Percentiles rank a stretch among this genome's conserved stretches.
These are phyloP conservation scores for Aulographum hederae DNA, from an alignment of 2,329 filamentous ascomycete species.

Conservation along the genomic window DNA sequence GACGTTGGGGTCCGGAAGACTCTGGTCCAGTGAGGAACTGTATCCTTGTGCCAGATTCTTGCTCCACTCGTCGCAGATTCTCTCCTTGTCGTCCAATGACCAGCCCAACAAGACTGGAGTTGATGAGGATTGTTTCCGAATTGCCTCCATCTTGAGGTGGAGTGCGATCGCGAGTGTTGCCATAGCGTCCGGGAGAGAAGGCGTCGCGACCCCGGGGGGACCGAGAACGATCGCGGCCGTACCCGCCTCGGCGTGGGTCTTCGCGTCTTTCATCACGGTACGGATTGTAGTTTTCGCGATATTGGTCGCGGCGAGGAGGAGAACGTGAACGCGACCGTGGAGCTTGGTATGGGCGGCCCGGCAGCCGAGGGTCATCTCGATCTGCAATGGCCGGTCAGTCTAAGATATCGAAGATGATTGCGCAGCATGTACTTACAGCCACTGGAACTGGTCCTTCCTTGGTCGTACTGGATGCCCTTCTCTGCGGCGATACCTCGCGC, in stretches of 20 bases:
- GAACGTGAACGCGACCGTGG: slow-evolving; percentile 51
- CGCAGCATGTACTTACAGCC: too few species aligned
- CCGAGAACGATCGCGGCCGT: slow-evolving; percentile 53
- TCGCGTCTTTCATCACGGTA: slow-evolving; percentile 74
- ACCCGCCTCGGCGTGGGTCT: slow-evolving; percentile 36
- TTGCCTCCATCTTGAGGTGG: slow-evolving; percentile 35
- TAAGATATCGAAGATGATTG: too few species aligned
- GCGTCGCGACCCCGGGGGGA: slow-evolving; percentile 42
- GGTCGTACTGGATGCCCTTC: slow-evolving; percentile 43
- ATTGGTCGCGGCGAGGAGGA: slow-evolving; percentile 45
- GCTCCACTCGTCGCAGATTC: slow-evolving; percentile 70
- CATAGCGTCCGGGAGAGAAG: slow-evolving; percentile 34
- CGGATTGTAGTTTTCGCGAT: slow-evolving; percentile 60
- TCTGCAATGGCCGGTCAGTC: too few species aligned
- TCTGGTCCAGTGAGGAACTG: slow-evolving; percentile 72
- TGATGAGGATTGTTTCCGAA: slow-evolving; percentile 68
- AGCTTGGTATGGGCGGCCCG: slow-evolving; percentile 28
- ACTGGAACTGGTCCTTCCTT: slow-evolving; percentile 20
- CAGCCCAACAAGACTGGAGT: slow-evolving; percentile 69
- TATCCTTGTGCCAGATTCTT: slow-evolving; percentile 64
- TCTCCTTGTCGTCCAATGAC: slow-evolving; percentile 86
- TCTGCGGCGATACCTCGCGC: slow-evolving; percentile 68
- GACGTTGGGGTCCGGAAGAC: slow-evolving; percentile 50
- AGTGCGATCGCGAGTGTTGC: slow-evolving; percentile 15
- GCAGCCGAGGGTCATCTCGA: slow-evolving; percentile 18